phyloP scores from a whole-genome alignment of 108 stramenopile species.

The Discostella stelligeroides region DNA sequence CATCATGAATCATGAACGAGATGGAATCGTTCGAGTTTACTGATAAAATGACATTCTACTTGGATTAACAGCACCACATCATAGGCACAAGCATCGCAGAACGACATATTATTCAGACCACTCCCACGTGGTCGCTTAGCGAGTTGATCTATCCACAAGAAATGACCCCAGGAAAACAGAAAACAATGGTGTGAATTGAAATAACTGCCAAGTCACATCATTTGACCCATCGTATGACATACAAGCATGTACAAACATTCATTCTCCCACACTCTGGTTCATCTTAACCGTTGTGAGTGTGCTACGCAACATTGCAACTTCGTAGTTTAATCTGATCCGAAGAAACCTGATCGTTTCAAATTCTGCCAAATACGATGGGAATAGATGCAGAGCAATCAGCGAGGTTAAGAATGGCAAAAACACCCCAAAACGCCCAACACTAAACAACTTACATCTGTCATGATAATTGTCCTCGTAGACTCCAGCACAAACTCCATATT shows the following conservation, averaged over 20 bases:
- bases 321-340: slow-evolving; percentile 74
- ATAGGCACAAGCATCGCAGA: too few species aligned
- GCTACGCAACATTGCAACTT: too few species aligned
- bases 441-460: slow-evolving; percentile 74
- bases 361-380: slow-evolving; percentile 41
- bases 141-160: not conserved
- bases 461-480: slow-evolving; percentile 92
- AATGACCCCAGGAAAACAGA: not conserved
- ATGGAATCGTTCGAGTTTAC: too few species aligned
- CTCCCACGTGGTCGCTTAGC: too few species aligned
- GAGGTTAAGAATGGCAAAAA: slow-evolving; percentile 5
- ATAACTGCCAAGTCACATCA: not conserved
- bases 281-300: too few species aligned
- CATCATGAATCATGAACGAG: too few species aligned
- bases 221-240: not conserved
- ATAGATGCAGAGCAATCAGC: not conserved
- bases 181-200: not conserved
- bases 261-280: too few species aligned
- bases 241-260: too few species aligned
- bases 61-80: too few species aligned
- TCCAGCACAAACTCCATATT: slow-evolving; percentile 93
- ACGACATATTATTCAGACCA: too few species aligned
- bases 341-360: slow-evolving; percentile 86
- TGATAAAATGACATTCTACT: too few species aligned
- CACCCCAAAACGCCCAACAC: slow-evolving; percentile 4